A percentile compares a stretch with the other conserved stretches of the same genome.
phyloP scores from a whole-genome alignment of 441 rosid species.

The Mallotus repandus region DNA sequence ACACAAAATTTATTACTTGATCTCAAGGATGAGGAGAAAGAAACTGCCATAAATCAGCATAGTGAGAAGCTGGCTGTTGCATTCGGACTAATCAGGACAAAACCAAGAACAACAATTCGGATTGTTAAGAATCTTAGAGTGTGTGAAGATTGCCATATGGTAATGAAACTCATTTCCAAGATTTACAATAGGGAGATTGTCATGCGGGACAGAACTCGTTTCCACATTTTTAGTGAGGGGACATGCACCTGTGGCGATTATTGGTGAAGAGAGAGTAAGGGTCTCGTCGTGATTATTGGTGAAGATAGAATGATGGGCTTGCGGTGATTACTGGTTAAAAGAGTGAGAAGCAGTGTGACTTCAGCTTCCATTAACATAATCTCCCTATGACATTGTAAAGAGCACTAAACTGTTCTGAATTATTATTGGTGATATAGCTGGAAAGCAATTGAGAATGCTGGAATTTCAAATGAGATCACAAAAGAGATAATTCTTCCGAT shows the following conservation, averaged over 20 bases:
- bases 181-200: constrained; percentile 60
- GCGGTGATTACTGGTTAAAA: constrained; percentile 59
- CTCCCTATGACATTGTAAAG: constrained; percentile 4
- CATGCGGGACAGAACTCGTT: constrained; percentile 62
- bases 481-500: not conserved
- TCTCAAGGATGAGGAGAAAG: constrained; percentile 67
- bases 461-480: not conserved
- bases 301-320: constrained; percentile 25
- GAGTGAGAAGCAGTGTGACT: not conserved
- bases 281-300: constrained; percentile 70
- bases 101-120: constrained; percentile 42
- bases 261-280: constrained; percentile 45
- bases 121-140: constrained; percentile 71
- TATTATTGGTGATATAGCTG: constrained; percentile 2
- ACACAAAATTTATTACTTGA: constrained; percentile 48
- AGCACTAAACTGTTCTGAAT: constrained; percentile 3
- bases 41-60: constrained; percentile 55
- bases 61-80: constrained; percentile 76
- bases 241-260: constrained; percentile 59
- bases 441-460: constrained; percentile 13
- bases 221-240: constrained; percentile 63
- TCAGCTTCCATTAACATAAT: not conserved
- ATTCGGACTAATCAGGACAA: constrained; percentile 58
- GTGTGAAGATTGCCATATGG: constrained; percentile 70
- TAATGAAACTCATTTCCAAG: constrained; percentile 61